phyloP scores from a whole-genome alignment of 1,139 yeast species.

The Suhomyces terraborum region DNA sequence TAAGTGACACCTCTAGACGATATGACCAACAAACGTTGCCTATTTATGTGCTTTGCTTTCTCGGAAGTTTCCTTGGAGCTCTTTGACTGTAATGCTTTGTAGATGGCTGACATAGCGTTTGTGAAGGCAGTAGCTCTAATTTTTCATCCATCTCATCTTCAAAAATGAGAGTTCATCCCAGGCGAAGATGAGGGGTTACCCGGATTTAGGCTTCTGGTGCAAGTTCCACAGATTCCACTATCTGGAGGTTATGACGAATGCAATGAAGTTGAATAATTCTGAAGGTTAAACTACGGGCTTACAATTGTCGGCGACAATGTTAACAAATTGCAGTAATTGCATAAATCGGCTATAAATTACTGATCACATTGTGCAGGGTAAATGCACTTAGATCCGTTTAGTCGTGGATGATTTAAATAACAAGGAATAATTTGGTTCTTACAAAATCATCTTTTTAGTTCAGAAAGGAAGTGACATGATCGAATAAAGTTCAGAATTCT shows the following conservation, averaged over 20 bases:
- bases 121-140: constrained; percentile 5
- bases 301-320: not conserved
- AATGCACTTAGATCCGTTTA: not conserved
- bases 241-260: too few species aligned
- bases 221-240: too few species aligned
- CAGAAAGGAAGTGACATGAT: constrained; percentile 2
- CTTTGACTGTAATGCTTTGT: constrained; percentile 66
- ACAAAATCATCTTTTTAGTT: not conserved
- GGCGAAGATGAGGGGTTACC: constrained; percentile 8
- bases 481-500: constrained; percentile 4
- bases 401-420: not conserved
- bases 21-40: constrained; percentile 80
- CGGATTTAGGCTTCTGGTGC: too few species aligned
- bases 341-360: constrained; percentile 9
- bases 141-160: constrained; percentile 16
- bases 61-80: constrained; percentile 46
- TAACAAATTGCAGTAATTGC: not conserved
- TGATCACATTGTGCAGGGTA: constrained; percentile 1
- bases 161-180: constrained; percentile 6
- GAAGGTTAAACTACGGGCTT: not conserved
- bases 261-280: too few species aligned
- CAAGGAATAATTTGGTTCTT: not conserved
- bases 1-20: constrained; percentile 93
- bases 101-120: constrained; percentile 58
- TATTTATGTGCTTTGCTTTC: constrained; percentile 60